Base-by-base conservation (phyloP, 2,329 filamentous ascomycete genomes). In the Ceratocystis destructans region DNA sequence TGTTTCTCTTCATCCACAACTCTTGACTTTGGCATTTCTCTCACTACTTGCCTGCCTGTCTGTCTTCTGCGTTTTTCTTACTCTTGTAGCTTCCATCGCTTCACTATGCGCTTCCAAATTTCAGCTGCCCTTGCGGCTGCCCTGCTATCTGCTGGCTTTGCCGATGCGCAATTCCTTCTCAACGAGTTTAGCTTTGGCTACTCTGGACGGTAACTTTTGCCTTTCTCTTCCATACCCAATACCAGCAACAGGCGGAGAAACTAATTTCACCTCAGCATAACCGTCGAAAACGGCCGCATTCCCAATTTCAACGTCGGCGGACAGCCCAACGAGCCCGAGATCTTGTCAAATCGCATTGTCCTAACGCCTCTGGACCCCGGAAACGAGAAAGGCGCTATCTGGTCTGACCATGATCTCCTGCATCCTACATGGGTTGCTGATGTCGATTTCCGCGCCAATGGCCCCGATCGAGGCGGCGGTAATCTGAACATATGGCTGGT, bases 401-500 rank as follows among this genome's bases (percentile, higher is more conserved):
- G 94, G 93, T 80, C 87, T 41, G 84, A 91, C 69, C 75, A 79
- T 67, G 73, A 81, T 44, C 79, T 88, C 62, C 76, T 83, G 71
- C 79, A 86, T 68, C 76, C 80, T n/a, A 82, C 87, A 74, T 99
- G 91, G 91, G 82, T 84, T 7, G 85, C 86, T 63, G 89, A 96
- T 72, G 80, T 97, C 71, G 87, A 94, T 73, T 96, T 99, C 76
- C 85, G 94, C 70, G 89, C 87, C 64, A 90, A 84, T 69, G 94
- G 94, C 6, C 87, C 88, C 69, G 94, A 97, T 73, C 81, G 89
- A 71, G 90, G 87, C 63, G 86, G 87, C 67, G 94, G 94, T 62
- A 96, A 95, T 76, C 79, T 99, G 71, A 93, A 97, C 76, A 81
- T 99, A 72, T 99, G 94, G 94, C 90, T 95, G 73, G 86, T 84